Percentiles rank a stretch among this genome's conserved stretches.
phyloP scores from a whole-genome alignment of 2,329 filamentous ascomycete species.

The Aspergillus proliferans region DNA sequence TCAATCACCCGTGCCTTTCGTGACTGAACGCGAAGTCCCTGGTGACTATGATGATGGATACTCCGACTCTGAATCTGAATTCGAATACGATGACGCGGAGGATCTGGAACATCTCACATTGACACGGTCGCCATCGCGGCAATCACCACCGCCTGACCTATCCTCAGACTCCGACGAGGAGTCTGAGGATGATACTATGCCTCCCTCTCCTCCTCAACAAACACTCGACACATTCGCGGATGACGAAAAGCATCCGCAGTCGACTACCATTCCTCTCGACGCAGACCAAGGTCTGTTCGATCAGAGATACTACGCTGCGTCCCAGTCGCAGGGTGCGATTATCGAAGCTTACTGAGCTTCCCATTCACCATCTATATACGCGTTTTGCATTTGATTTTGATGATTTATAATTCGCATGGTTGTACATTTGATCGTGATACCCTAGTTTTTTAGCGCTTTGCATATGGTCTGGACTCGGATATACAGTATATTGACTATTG shows the following conservation, averaged over 20 bases:
- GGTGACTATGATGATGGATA: slow-evolving; percentile 30
- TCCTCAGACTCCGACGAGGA: slow-evolving; percentile 59
- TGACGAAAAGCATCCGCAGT: slow-evolving; percentile 52
- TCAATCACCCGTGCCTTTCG: slow-evolving; percentile 25
- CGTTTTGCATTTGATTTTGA: slow-evolving; percentile 2
- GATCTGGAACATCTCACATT: slow-evolving; percentile 58
- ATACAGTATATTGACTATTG: too few species aligned
- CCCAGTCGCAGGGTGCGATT: slow-evolving; percentile 37
- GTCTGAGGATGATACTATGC: slow-evolving; percentile 67
- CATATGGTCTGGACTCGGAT: too few species aligned
- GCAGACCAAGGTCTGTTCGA: slow-evolving; percentile 42
- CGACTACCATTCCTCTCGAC: slow-evolving; percentile 35
- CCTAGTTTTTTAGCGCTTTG: neutral
- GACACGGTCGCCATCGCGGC: slow-evolving; percentile 62
- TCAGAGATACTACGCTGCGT: slow-evolving; percentile 44
- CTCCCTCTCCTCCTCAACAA: slow-evolving; percentile 58
- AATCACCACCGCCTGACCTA: slow-evolving; percentile 60
- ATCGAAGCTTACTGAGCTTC: slow-evolving; percentile 44
- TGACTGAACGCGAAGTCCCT: slow-evolving; percentile 24
- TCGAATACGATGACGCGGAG: slow-evolving; percentile 50
- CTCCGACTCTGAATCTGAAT: slow-evolving; percentile 51
- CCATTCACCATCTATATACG: slow-evolving; percentile 5
- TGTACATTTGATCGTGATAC: neutral
- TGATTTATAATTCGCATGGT: neutral
- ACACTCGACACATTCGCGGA: slow-evolving; percentile 56